A percentile compares a stretch with the other conserved stretches of the same genome.
Conservation (phyloP, 495 filamentous ascomycete genomes). For the Xylaria sp. region DNA sequence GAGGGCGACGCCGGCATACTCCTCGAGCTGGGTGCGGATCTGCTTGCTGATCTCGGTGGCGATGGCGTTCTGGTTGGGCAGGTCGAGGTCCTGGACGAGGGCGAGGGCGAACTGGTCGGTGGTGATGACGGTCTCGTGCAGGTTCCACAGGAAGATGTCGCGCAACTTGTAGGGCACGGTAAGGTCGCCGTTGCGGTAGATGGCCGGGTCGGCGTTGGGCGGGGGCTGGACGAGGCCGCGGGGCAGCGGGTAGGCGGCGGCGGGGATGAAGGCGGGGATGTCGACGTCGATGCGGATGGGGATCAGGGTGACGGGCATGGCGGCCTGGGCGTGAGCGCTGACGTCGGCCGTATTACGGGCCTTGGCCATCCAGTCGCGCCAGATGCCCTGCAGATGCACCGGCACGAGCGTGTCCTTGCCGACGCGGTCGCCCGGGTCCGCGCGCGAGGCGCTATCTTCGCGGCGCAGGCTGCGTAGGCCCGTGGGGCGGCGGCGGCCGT, state of each 20-base stretch:
- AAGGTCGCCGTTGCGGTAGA: constrained; percentile 77
- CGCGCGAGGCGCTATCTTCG: constrained; percentile 69
- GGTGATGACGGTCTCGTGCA: constrained; percentile 92
- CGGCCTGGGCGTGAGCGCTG: constrained; percentile 82
- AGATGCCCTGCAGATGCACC: constrained; percentile 86
- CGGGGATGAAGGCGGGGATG: constrained; percentile 77
- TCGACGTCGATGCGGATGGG: constrained; percentile 97
- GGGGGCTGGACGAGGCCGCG: constrained; percentile 56
- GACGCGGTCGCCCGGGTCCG: constrained; percentile 72
- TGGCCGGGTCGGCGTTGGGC: constrained; percentile 59
- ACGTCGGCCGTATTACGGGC: constrained; percentile 68
- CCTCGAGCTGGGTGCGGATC: constrained; percentile 93
- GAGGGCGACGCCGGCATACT: constrained; percentile 92
- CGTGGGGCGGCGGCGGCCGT: constrained; percentile 76
- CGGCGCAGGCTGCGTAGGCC: constrained; percentile 82
- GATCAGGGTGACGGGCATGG: constrained; percentile 86
- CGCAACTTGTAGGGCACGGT: constrained; percentile 85
- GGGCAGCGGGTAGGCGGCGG: constrained; percentile 73
- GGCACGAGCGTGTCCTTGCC: constrained; percentile 84
- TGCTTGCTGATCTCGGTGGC: constrained; percentile 85
- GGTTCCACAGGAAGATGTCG: constrained; percentile 96
- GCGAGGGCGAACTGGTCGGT: constrained; percentile 91
- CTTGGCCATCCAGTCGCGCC: constrained; percentile 94
- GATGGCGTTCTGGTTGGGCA: constrained; percentile 73
- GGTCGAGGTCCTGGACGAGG: constrained; percentile 94